Conservation (phyloP, 208 protist genomes). For the Acanthamoeba royreba region DNA sequence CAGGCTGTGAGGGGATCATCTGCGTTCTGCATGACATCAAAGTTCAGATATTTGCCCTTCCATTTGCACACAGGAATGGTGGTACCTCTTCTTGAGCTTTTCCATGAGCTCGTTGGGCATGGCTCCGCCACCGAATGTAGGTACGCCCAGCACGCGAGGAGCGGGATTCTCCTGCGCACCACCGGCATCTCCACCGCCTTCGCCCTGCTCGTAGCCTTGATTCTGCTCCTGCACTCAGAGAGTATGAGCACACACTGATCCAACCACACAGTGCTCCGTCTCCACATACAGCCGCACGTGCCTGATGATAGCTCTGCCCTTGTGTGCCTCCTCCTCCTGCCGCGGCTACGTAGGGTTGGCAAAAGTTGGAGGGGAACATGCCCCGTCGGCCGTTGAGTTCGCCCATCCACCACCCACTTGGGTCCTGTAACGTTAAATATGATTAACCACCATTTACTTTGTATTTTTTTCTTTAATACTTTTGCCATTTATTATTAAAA, state of each 20-base stretch:
- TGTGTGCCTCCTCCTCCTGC: background rate
- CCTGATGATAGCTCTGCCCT: background rate
- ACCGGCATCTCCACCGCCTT: background rate
- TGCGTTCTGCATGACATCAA: background rate
- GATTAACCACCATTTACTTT: background rate
- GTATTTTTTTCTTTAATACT: background rate
- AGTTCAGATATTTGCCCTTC: background rate
- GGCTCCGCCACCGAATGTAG: background rate
- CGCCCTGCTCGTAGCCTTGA: background rate
- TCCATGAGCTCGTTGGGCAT: background rate
- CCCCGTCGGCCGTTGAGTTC: constrained; percentile 65
- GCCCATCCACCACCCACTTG: constrained; percentile 86
- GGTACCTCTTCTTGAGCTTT: background rate
- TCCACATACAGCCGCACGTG: background rate
- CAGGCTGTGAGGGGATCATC: background rate
- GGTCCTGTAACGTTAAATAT: constrained; percentile 78
- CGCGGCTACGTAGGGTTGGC: background rate
- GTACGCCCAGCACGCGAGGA: background rate
- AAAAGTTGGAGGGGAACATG: constrained; percentile 47
- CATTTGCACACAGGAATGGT: background rate
- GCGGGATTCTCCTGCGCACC: background rate
- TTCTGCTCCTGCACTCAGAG: background rate
- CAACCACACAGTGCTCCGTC: background rate
- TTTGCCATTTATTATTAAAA: background rate
- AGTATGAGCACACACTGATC: too few species aligned